Evolutionary conservation across 2,329 filamentous ascomycete genomes (phyloP).

Genomic region (Microdochium trichocladiopsis): DNA sequence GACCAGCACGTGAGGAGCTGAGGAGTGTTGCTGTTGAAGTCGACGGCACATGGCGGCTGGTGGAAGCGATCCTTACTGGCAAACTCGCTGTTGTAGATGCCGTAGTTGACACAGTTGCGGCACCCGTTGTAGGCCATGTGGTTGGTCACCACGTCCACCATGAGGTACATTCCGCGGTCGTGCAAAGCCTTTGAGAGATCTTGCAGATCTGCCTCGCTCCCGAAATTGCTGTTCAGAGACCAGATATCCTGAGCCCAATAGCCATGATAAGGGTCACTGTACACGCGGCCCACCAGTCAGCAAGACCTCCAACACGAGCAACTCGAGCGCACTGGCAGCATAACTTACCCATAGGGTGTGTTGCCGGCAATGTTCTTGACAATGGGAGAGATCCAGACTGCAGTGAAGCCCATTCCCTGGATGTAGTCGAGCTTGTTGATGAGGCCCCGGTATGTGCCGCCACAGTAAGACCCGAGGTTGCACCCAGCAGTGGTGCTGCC

Average conservation of each 20-base stretch:
- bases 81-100: slow-evolving; percentile 25
- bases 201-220: slow-evolving; percentile 46
- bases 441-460: slow-evolving; percentile 41
- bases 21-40: slow-evolving; percentile 39
- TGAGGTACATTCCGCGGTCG: slow-evolving; percentile 49
- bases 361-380: slow-evolving; percentile 30
- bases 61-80: background rate
- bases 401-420: slow-evolving; percentile 36
- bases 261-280: slow-evolving; percentile 35
- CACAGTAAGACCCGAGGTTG: slow-evolving; percentile 32
- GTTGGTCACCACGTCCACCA: slow-evolving; percentile 54
- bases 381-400: slow-evolving; percentile 36
- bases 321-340: background rate
- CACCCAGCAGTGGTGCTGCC: slow-evolving; percentile 24
- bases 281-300: too few species aligned
- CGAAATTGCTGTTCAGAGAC: slow-evolving; percentile 52
- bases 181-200: slow-evolving; percentile 43
- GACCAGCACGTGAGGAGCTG: slow-evolving; percentile 37
- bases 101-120: slow-evolving; percentile 43
- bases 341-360: slow-evolving; percentile 27
- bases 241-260: slow-evolving; percentile 47
- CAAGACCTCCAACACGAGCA: too few species aligned
- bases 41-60: slow-evolving; percentile 34
- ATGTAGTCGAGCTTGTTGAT: slow-evolving; percentile 43
- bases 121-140: slow-evolving; percentile 46